Base-by-base conservation (phyloP, 306 rosid genomes). In the Spatholobus suberectus region DNA sequence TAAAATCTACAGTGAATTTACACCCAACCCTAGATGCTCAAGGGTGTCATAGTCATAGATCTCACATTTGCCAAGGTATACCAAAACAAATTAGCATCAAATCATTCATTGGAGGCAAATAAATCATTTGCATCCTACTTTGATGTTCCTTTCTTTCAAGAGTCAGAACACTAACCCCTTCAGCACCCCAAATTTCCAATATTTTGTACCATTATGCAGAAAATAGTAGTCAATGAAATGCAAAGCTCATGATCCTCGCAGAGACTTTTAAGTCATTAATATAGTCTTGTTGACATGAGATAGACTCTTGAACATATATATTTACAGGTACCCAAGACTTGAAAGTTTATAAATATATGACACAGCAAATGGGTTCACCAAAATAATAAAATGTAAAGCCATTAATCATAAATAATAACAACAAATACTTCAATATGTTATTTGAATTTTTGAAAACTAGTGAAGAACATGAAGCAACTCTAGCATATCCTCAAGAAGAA, bases 401-500 rank as follows among this genome's bases (percentile, higher is more conserved):
- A 72, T 44, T 26, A 59, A 47, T 54, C 41, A 34, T 72, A 52
- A 54, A 14, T 10, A 59, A 26, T 43, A 59, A 59, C 26, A 26
- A 24, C 15, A 47, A 40, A 82, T 55, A 67, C 63, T 51, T 17
- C 23, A 75, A 65, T 26, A 38, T 65, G 43, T 38, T 10, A 26
- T 34, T 73, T 73, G 40, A 63, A 77, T 1, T 51, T 49, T 23
- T 63, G 26, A 49, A 65, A 47, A 26, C 47, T 59, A 10, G 40
- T n/a, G 29, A 55, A 74, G 38, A 66, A 66, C 81, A 38, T 38
- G 51, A 82, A 55, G 41, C 49, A 75, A 66, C 49, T 38, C 70
- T 21, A 29, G 4, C 62, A 76, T 67, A 65, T 40, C 54, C 63
- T 27, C 24, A 80, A 57, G 34, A 63, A 44, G 62, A 70, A 70